Conservation (phyloP, 257 asterid genomes). For the Voacanga thouarsii region DNA sequence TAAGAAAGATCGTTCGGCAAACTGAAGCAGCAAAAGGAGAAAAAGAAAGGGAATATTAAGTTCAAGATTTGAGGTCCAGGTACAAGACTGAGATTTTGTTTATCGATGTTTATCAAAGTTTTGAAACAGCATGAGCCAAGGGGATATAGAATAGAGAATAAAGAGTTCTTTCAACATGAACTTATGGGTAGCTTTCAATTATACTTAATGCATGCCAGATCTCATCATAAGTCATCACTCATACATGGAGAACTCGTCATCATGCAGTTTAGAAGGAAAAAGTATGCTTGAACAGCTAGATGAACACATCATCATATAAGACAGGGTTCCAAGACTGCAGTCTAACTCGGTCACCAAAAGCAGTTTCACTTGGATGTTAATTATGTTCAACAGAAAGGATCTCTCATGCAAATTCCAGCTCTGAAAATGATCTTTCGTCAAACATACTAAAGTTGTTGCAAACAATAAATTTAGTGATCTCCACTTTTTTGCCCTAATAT, state of each 20-base stretch:
- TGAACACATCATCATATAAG: background rate
- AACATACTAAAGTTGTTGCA: background rate
- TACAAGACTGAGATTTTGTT: background rate
- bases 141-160: background rate
- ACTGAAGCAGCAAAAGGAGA: background rate
- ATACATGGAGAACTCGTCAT: background rate
- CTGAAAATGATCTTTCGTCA: background rate
- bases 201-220: background rate
- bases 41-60: background rate
- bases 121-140: background rate
- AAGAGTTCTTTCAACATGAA: background rate
- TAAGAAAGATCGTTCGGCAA: background rate
- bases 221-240: background rate
- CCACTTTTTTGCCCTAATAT: background rate
- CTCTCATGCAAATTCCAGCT: background rate
- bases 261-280: background rate
- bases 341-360: constrained; percentile 1
- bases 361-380: constrained; percentile 2
- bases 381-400: background rate
- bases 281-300: background rate
- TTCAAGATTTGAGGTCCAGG: background rate
- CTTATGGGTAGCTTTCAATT: background rate
- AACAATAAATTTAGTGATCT: background rate
- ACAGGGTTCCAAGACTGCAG: background rate
- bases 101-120: background rate